Conservation (phyloP, 1,139 yeast genomes). For the Eremothecium cymbalariae region DNA sequence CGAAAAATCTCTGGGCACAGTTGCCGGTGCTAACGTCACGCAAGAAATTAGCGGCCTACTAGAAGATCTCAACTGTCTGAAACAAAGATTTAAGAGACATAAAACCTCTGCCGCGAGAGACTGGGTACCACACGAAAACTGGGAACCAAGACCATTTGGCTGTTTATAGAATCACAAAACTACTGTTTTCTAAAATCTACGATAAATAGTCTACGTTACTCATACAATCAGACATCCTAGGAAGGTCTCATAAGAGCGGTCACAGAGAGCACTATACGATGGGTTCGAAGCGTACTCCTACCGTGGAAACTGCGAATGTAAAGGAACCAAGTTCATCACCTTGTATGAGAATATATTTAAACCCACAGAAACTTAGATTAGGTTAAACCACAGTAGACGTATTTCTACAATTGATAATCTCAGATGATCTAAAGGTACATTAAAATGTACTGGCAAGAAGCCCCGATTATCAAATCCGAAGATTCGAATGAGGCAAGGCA, state of each 20-base stretch:
- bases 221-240: conserved; percentile 51
- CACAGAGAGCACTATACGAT: conserved; percentile 68
- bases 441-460: conserved; percentile 79
- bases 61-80: conserved; percentile 28
- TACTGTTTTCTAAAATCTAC: neutral
- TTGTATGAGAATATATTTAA: conserved; percentile 30
- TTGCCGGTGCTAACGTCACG: too few relatives aligned
- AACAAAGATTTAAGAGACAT: conserved; percentile 20
- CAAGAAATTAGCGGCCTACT: conserved; percentile 18
- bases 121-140: conserved; percentile 18
- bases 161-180: conserved; percentile 14
- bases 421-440: conserved; percentile 41
- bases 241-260: conserved; percentile 59
- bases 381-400: too few relatives aligned
- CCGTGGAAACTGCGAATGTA: conserved; percentile 96
- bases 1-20: too few relatives aligned
- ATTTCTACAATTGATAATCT: conserved; percentile 11
- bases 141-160: conserved; percentile 46
- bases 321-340: conserved; percentile 65
- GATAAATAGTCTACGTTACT: conserved; percentile 5
- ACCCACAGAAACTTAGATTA: too few relatives aligned
- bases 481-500: conserved; percentile 31
- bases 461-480: conserved; percentile 30
- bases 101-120: conserved; percentile 1
- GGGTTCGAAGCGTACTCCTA: conserved; percentile 79